Evolutionary conservation across 2,329 filamentous ascomycete species (phyloP).

Genomic region (Monosporascus cannonballus): DNA sequence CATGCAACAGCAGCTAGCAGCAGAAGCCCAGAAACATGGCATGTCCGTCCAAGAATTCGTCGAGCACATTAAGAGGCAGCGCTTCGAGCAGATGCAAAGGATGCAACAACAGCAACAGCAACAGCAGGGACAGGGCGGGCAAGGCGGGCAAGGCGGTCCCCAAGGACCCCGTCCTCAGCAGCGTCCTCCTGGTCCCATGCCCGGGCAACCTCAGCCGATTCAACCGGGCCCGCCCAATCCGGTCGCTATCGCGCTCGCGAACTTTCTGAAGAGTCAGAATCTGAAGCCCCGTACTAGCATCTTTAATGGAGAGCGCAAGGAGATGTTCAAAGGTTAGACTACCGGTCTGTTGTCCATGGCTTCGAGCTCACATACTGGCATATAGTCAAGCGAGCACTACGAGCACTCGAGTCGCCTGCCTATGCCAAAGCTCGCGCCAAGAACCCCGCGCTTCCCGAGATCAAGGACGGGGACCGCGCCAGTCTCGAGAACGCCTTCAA

Average conservation of each 20-base stretch:
- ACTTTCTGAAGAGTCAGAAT: slow-evolving; percentile 77
- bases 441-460: slow-evolving; percentile 81
- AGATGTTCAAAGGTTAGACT: slow-evolving; percentile 83
- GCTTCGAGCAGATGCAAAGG: slow-evolving; percentile 40
- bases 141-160: slow-evolving; percentile 22
- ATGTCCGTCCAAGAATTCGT: slow-evolving; percentile 83
- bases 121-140: slow-evolving; percentile 32
- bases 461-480: slow-evolving; percentile 82
- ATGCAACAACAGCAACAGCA: slow-evolving; percentile 38
- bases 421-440: slow-evolving; percentile 87
- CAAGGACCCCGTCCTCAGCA: slow-evolving; percentile 18
- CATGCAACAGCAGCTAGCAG: slow-evolving; percentile 77
- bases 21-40: slow-evolving; percentile 77
- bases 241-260: slow-evolving; percentile 79
- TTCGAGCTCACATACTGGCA: slow-evolving; percentile 8
- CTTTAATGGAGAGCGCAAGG: slow-evolving; percentile 91
- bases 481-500: slow-evolving; percentile 93
- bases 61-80: slow-evolving; percentile 57
- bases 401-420: slow-evolving; percentile 79
- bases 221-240: slow-evolving; percentile 79
- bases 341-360: background rate
- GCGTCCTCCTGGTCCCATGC: slow-evolving; percentile 29
- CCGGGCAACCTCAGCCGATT: slow-evolving; percentile 59
- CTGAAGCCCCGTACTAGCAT: slow-evolving; percentile 89
- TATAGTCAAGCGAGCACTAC: slow-evolving; percentile 89